phyloP scores from a whole-genome alignment of 148 eudicot species.

The Diospyros kaki region DNA sequence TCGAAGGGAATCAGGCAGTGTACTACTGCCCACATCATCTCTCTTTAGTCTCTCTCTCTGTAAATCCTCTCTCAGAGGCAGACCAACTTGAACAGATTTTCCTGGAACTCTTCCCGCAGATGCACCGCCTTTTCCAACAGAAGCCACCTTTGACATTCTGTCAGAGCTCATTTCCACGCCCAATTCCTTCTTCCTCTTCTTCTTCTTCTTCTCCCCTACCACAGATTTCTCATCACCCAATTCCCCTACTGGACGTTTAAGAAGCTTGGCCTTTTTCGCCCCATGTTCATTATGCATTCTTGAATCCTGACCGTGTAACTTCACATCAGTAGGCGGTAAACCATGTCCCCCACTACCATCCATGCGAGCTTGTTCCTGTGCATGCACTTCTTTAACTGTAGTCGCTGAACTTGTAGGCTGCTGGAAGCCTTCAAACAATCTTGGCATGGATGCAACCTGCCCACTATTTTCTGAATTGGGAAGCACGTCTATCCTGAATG shows the following conservation, averaged over 20 bases:
- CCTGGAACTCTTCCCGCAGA: conserved; percentile 16
- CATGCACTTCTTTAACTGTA: conserved; percentile 8
- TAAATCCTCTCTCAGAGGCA: conserved; percentile 21
- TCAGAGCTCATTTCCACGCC: conserved; percentile 13
- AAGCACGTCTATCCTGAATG: neutral
- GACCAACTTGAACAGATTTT: conserved; percentile 19
- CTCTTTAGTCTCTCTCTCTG: conserved; percentile 15
- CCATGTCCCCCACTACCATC: conserved; percentile 1
- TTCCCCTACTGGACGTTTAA: conserved; percentile 40
- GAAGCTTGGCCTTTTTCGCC: conserved; percentile 42
- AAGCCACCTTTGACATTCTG: conserved; percentile 13
- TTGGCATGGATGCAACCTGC: neutral
- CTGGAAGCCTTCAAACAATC: conserved; percentile 15
- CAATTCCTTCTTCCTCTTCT: conserved; percentile 26
- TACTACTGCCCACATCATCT: conserved; percentile 14
- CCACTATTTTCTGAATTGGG: neutral
- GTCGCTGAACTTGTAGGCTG: conserved; percentile 10
- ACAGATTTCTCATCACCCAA: conserved; percentile 30
- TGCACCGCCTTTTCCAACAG: conserved; percentile 19
- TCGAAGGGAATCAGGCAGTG: conserved; percentile 21
- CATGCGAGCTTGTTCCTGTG: conserved; percentile 15
- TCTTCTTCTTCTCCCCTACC: conserved; percentile 38
- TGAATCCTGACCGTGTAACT: conserved; percentile 22
- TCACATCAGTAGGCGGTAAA: neutral
- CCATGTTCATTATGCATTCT: conserved; percentile 4